phyloP scores from a whole-genome alignment of 331 rosid genomes.

The Acacia pycnantha region DNA sequence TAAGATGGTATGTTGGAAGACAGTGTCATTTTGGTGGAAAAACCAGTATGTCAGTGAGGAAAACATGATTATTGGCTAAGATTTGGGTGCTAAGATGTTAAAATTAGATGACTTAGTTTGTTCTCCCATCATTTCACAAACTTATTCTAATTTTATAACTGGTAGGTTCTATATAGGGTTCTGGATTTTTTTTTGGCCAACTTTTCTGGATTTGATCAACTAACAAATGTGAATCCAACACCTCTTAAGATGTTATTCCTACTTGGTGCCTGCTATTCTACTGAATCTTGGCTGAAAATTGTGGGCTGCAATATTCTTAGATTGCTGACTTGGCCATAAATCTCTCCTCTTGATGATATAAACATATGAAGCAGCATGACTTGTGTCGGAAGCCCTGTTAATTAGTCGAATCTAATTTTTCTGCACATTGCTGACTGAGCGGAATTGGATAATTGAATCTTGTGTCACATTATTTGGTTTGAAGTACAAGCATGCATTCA shows the following conservation, averaged over 20 bases:
- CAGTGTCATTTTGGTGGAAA: background rate
- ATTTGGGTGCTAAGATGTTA: constrained; percentile 6
- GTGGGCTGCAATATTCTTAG: background rate
- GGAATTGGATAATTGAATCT: background rate
- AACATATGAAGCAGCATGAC: background rate
- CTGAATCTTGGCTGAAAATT: too few relatives aligned
- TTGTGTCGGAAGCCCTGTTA: background rate
- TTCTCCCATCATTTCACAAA: background rate
- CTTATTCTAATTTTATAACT: background rate
- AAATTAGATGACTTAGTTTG: constrained; percentile 10
- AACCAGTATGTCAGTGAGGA: constrained; percentile 2
- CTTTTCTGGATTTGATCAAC: background rate
- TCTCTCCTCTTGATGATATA: background rate
- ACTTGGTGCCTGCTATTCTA: background rate
- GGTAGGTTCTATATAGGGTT: background rate
- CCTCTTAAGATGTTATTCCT: background rate
- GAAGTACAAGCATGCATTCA: background rate
- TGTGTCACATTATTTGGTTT: background rate
- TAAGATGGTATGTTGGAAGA: background rate
- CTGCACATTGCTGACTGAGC: background rate
- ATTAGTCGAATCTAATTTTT: background rate
- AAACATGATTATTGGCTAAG: background rate
- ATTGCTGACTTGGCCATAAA: background rate
- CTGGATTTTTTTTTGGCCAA: too few relatives aligned
- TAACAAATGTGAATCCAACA: background rate